Base-by-base conservation (phyloP, 192 early-diverging fungal genomes). In the Cetraspora pellucida region DNA sequence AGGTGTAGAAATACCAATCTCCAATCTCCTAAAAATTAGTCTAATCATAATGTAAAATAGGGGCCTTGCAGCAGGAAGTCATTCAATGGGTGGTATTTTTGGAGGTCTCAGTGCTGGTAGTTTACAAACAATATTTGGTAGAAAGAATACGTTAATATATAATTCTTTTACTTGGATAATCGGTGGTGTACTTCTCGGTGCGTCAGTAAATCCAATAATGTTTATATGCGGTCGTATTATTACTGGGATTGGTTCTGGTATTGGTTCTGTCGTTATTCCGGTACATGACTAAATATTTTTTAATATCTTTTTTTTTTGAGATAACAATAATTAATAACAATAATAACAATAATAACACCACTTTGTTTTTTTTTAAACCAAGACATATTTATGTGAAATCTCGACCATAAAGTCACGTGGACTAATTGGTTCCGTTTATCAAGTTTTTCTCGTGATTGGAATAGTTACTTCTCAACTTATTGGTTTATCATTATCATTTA, bases 381-480 rank as follows among this genome's bases (percentile, higher is more conserved):
- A 87, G 3, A 90, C 93, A 19, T 95, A 95, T 70, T 88, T 96
- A 23, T 89, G 89, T 17, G 95, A 95, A 79, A 89, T 95, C 71
- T 85, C 92, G 0, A 93, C 95, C 0, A 86, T 91, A 7, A 84
- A 83, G 19, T 82, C 86, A 28, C 86, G 93, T 78, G 94, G 92
- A 30, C 77, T 86, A 2, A 82, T 95, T 79, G 92, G 95, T 27
- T 86, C 89, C 45, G 83, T 89, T 74, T 89, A 91, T 74, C 94
- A 95, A 84, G 85, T 94, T 79, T 83, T 88, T 1, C 90, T 95
- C 67, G 93, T 93, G 57, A 69, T 92, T 45, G 95, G 95, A 23
- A 91, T 96, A 71, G 83, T 96, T 78, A 25, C 91, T 2, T 87
- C 91, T 77, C 90, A 92, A 49, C 74, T 89, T 13, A 81, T 87